Base-by-base conservation (phyloP, 306 rosid genomes). In the Ormosia semicastrata region DNA sequence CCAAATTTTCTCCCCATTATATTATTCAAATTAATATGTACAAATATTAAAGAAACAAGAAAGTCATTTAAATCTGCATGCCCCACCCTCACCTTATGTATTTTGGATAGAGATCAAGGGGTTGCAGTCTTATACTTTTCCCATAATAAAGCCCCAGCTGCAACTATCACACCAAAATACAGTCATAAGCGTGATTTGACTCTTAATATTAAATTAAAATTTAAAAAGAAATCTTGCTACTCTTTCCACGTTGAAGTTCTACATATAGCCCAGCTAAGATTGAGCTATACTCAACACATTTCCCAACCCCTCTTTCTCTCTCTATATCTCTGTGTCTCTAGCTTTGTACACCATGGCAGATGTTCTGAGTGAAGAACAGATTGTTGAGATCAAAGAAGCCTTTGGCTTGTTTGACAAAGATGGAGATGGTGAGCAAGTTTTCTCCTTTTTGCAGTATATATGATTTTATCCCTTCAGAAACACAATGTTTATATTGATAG, bases 401-500 rank as follows among this genome's bases (percentile, higher is more conserved):
- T 96, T 96, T 82, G 71, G 99, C 74, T 81, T 93, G 65, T 92
- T 96, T 84, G 99, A 96, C 87, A 93, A 93, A 85, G 97, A 96
- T 85, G 98, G 97, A 80, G 99, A 96, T 81, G 99, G 99, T 96
- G 79, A 84, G 93, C 9, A 49, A 78, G 5, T 0, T 72, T 64
- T 71, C 53, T 63, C 33, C 63, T 49, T 58, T 34, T 40, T 59
- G 52, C 9, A 46, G 2, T 71, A 8, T 71, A 33, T 13, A 15
- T 56, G 9, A 2, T 59, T 71, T 59, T 47, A 3, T 49, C 17
- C 54, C 54, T 49, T 49, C 5, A 13, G 6, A 49, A 49, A 49
- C 54, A 13, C 54, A 13, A 12, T 49, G 15, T 49, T 49, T 49
- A 49, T 49, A 13, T 49, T 49, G 15, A 40, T 3, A 57, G 7